Evolutionary conservation across 495 filamentous ascomycete species (phyloP).

Genomic region (Penicillium roqueforti): DNA sequence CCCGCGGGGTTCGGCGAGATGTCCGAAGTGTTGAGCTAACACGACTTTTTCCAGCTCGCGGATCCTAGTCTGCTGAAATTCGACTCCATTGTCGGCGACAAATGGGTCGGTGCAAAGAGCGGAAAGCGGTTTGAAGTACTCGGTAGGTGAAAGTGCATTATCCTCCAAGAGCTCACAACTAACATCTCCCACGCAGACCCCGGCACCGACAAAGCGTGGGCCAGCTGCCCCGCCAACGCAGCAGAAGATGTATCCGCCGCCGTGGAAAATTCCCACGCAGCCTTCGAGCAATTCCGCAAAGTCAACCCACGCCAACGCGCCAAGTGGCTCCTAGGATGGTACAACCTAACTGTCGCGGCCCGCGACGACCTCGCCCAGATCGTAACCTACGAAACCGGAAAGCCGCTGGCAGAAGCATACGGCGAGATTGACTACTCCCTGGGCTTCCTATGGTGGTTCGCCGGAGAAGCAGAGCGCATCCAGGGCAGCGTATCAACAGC

Average conservation of each 20-base stretch:
- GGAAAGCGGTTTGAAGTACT: constrained; percentile 64
- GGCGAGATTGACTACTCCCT: constrained; percentile 58
- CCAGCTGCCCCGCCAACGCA: constrained; percentile 57
- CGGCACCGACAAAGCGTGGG: constrained; percentile 60
- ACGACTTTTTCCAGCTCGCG: constrained; percentile 41
- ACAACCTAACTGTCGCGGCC: constrained; percentile 48
- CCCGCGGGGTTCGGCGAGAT: constrained; percentile 16
- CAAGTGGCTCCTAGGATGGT: constrained; percentile 58
- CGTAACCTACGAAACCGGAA: constrained; percentile 61
- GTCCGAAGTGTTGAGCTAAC: constrained; percentile 6
- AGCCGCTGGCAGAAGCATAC: constrained; percentile 55
- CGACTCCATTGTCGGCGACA: constrained; percentile 55
- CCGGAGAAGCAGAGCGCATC: constrained; percentile 66
- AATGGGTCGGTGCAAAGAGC: constrained; percentile 60
- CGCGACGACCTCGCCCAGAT: constrained; percentile 55
- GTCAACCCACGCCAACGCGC: constrained; percentile 58
- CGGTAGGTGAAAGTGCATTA: constrained; percentile 34
- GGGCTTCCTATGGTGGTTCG: constrained; percentile 62
- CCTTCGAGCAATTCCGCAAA: constrained; percentile 60
- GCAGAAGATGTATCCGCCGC: constrained; percentile 59
- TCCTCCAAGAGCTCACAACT: neutral
- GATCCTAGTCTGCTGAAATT: constrained; percentile 56
- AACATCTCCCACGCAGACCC: constrained; percentile 46
- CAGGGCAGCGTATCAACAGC: constrained; percentile 56
- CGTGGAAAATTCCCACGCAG: constrained; percentile 53